Base-by-base conservation (phyloP, 495 filamentous ascomycete species). In the Aspergillus egyptiacus region DNA sequence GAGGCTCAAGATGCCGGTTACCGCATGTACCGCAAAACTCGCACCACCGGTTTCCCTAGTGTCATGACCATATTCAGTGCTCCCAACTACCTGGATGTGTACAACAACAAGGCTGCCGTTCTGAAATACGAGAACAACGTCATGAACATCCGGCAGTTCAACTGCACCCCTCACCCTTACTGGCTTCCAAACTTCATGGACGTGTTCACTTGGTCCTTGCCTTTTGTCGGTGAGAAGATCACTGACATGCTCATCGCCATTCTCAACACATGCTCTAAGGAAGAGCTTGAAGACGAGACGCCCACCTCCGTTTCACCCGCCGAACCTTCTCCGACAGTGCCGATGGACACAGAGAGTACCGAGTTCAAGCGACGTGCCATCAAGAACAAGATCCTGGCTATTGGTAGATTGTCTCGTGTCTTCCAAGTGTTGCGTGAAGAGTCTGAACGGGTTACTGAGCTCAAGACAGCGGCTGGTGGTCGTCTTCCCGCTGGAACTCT, bases 101-200 rank as follows among this genome's bases (percentile, higher is more conserved):
- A 98, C 74, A 98, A 98, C 80, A 98, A 98, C 80, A 98, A 98
- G 70, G 93, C 93, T 0, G 93, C 93, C 0, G 93, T 98, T 17
- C 73, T 98, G 50, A 98, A 98, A 67, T 98, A 98, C 65, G 93
- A 98, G 67, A 98, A 98, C 70, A 98, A 98, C 63, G 93, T 98
- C 48, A 98, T 98, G 93, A 98, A 98, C 75, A 98, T 98, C 62
- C 81, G 93, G 23, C 93, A 98, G 65, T 98, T 98, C 72, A 98
- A 98, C 69, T 98, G 93, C 80, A 96, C 93, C 25, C 93, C 93
- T 6, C 93, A 98, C 68, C 93, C 93, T 13, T 98, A 97, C 70
- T 98, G 93, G 93, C 80, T 98, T 28, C 93, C 93, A 36, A 98
- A 98, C 71, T 98, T 98, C 67, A 98, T 98, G 93, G 93, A 98